Evolutionary conservation across 805 yeast species (phyloP).

Genomic region (Wickerhamiella azyma): DNA sequence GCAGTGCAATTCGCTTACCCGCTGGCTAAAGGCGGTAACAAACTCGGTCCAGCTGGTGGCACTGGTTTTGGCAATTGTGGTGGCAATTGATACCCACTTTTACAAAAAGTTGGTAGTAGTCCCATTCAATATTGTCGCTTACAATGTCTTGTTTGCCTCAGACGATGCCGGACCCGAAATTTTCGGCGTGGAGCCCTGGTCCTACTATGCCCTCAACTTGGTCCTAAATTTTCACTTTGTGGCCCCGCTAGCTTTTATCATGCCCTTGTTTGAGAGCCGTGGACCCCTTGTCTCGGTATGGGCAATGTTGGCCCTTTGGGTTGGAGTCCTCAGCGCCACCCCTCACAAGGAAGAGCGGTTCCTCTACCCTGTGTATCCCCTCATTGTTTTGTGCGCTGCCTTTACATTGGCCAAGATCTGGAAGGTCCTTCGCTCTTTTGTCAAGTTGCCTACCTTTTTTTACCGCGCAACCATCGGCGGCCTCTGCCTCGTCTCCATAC

Average conservation of each 20-base stretch:
- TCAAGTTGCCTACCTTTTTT: constrained; percentile 2
- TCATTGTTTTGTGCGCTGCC: constrained; percentile 51
- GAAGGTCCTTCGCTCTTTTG: constrained; percentile 7
- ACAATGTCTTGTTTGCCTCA: constrained; percentile 60
- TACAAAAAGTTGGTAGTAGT: constrained; percentile 50
- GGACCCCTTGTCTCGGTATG: constrained; percentile 17
- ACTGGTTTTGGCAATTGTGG: constrained; percentile 18
- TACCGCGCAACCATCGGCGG: constrained; percentile 9
- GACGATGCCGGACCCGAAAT: constrained; percentile 76
- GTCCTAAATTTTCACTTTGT: constrained; percentile 31
- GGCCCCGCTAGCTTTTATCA: constrained; percentile 50
- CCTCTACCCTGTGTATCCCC: constrained; percentile 70
- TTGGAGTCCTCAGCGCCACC: constrained; percentile 48
- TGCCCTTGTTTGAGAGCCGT: constrained; percentile 8
- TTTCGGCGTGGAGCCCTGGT: constrained; percentile 73
- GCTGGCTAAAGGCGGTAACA: constrained; percentile 8
- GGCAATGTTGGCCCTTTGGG: constrained; percentile 53
- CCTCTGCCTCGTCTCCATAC: constrained; percentile 26
- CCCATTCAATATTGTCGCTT: constrained; percentile 67
- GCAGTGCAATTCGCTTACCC: constrained; percentile 14
- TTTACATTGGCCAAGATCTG: constrained; percentile 26
- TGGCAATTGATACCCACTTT: constrained; percentile 36
- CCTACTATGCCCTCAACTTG: constrained; percentile 36
- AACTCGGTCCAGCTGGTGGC: constrained; percentile 14
- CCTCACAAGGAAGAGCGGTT: constrained; percentile 93